Conservation (phyloP, 2,329 filamentous ascomycete species). For the Rhytidhysteron rufulum region DNA sequence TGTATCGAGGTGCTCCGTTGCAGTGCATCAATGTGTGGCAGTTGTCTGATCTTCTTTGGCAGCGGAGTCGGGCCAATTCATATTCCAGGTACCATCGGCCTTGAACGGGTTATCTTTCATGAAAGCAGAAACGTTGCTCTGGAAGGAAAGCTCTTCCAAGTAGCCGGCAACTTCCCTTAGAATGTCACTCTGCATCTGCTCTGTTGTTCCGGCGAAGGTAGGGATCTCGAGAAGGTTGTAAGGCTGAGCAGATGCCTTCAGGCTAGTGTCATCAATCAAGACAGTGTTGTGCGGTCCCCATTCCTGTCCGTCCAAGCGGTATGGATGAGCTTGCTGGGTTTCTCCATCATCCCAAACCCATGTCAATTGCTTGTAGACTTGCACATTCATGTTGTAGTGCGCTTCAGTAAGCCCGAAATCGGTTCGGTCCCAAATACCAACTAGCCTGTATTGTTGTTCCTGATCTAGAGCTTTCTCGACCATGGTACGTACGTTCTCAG, state of each 20-base stretch:
- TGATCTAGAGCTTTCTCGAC: slow-evolving; percentile 60
- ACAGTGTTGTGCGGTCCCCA: slow-evolving; percentile 88
- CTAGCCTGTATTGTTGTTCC: slow-evolving; percentile 52
- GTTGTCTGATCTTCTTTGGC: too few species aligned
- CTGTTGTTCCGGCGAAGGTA: slow-evolving; percentile 60
- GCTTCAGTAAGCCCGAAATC: slow-evolving; percentile 61
- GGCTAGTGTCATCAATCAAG: slow-evolving; percentile 76
- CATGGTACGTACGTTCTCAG: slow-evolving; percentile 67
- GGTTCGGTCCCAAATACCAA: slow-evolving; percentile 76
- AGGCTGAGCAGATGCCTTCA: slow-evolving; percentile 81
- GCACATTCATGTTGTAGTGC: slow-evolving; percentile 69
- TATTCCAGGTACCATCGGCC: slow-evolving; percentile 19
- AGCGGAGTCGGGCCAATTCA: slow-evolving; percentile 6
- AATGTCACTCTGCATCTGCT: slow-evolving; percentile 38
- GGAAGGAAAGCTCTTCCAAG: slow-evolving; percentile 48
- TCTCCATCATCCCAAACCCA: slow-evolving; percentile 60
- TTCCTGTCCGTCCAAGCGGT: slow-evolving; percentile 25
- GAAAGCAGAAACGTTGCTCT: slow-evolving; percentile 60
- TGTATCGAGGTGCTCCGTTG: too few species aligned
- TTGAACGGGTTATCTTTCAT: slow-evolving; percentile 42
- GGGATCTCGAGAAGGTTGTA: slow-evolving; percentile 77
- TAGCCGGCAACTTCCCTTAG: slow-evolving; percentile 51
- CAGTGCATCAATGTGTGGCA: too few species aligned
- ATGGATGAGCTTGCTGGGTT: slow-evolving; percentile 43
- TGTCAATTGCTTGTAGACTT: slow-evolving; percentile 84